Percentiles rank a stretch among this genome's conserved stretches.
Evolutionary conservation across 2,329 filamentous ascomycete genomes (phyloP).

Genomic region (Colletotrichum phormii): DNA sequence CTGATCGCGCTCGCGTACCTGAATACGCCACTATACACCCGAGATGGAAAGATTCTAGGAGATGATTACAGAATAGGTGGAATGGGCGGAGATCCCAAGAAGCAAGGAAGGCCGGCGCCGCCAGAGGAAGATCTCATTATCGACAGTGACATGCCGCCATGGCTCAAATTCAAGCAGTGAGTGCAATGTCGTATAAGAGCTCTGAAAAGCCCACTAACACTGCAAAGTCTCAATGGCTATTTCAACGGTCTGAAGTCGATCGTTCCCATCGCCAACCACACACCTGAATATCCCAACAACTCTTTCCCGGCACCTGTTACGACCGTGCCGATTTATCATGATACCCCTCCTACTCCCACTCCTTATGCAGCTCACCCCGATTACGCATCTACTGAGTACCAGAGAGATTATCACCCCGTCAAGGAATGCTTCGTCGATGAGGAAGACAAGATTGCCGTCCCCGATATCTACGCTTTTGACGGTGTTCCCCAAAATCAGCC

Average conservation of each 20-base stretch:
- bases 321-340: slow-evolving; percentile 46
- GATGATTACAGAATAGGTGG: slow-evolving; percentile 35
- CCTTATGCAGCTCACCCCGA: slow-evolving; percentile 74
- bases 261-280: slow-evolving; percentile 71
- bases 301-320: slow-evolving; percentile 48
- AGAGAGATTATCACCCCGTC: slow-evolving; percentile 62
- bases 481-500: slow-evolving; percentile 83
- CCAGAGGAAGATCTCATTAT: slow-evolving; percentile 49
- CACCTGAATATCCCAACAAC: slow-evolving; percentile 77
- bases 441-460: slow-evolving; percentile 66
- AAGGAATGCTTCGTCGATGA: slow-evolving; percentile 73
- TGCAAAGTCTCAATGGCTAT: slow-evolving; percentile 78
- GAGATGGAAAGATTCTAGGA: slow-evolving; percentile 39
- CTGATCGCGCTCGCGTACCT: slow-evolving; percentile 56
- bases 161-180: slow-evolving; percentile 57
- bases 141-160: slow-evolving; percentile 47
- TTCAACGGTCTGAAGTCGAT: slow-evolving; percentile 82
- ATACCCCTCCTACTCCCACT: slow-evolving; percentile 54
- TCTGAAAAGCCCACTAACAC: slow-evolving; percentile 23
- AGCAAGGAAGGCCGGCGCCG: slow-evolving; percentile 46
- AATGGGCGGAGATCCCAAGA: slow-evolving; percentile 28
- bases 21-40: slow-evolving; percentile 43
- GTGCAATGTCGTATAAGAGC: slow-evolving; percentile 36
- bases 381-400: slow-evolving; percentile 69
- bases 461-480: slow-evolving; percentile 74